phyloP scores from a whole-genome alignment of 75 land plant genomes.

The Sequoia sempervirens region DNA sequence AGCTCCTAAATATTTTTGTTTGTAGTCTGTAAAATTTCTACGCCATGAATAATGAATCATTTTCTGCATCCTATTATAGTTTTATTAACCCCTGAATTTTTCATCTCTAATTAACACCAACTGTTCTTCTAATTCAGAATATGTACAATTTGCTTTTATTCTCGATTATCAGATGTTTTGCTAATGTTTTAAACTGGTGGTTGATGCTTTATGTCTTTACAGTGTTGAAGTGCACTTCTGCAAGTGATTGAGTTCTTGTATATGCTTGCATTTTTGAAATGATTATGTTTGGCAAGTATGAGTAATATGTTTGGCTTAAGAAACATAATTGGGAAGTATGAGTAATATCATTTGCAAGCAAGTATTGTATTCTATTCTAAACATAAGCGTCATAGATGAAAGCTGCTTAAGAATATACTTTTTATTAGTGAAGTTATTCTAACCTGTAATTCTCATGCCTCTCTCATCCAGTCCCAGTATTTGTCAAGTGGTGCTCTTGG shows the following conservation, averaged over 20 bases:
- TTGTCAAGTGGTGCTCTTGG: no score
- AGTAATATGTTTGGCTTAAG: background rate
- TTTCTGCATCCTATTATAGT: background rate
- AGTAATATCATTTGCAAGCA: background rate
- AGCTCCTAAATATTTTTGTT: background rate
- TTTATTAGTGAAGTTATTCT: background rate
- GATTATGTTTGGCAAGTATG: background rate
- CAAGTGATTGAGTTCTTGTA: background rate
- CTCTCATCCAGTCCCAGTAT: constrained; percentile 36
- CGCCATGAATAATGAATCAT: background rate
- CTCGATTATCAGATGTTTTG: background rate
- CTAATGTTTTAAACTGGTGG: background rate
- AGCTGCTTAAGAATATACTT: background rate
- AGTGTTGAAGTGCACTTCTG: background rate
- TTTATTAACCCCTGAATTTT: background rate
- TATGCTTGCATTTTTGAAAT: background rate
- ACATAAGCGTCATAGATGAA: background rate
- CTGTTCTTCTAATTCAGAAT: background rate
- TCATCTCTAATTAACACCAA: background rate
- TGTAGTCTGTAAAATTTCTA: background rate
- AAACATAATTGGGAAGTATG: background rate
- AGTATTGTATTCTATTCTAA: background rate
- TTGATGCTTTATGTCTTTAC: background rate
- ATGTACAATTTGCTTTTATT: background rate
- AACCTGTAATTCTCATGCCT: background rate